Percentiles rank a stretch among this genome's conserved stretches.
phyloP scores from a whole-genome alignment of 225 moss, liverwort and hornwort genomes.

The Lunularia cruciata region DNA sequence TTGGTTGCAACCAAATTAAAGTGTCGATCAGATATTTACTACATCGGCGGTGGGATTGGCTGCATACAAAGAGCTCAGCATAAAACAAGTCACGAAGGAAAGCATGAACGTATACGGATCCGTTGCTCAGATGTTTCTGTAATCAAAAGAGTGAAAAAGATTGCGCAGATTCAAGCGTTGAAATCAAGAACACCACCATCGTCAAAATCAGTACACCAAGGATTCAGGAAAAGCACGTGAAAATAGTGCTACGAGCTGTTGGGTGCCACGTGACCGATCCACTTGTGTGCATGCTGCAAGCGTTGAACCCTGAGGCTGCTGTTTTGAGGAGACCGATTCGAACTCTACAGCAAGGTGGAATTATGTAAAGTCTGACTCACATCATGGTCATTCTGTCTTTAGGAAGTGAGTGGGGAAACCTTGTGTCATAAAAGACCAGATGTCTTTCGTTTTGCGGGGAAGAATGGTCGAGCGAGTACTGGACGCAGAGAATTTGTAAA shows the following conservation, averaged over 20 bases:
- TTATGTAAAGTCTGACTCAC: not conserved
- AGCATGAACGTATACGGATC: too few species aligned
- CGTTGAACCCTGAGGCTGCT: not conserved
- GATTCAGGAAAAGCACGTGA: conserved; percentile 4
- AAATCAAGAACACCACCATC: not conserved
- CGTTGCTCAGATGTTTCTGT: too few species aligned
- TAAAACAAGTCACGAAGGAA: too few species aligned
- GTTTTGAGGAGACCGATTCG: not conserved
- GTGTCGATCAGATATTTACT: too few species aligned
- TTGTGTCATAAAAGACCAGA: not conserved
- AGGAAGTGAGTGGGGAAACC: not conserved
- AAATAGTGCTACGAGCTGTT: not conserved
- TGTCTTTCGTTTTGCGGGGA: not conserved
- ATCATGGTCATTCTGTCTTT: not conserved
- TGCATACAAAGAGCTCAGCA: too few species aligned
- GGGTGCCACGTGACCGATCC: conserved; percentile 4
- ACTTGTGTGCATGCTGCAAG: not conserved
- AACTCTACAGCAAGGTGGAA: not conserved
- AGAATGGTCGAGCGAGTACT: not conserved
- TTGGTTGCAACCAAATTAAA: too few species aligned
- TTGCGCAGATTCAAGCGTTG: too few species aligned
- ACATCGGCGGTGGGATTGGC: too few species aligned
- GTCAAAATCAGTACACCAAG: not conserved
- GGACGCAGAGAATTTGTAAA: not conserved
- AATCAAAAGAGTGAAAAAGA: too few species aligned